Conservation (phyloP, 129 eudicot genomes). For the Helianthus annuus region DNA sequence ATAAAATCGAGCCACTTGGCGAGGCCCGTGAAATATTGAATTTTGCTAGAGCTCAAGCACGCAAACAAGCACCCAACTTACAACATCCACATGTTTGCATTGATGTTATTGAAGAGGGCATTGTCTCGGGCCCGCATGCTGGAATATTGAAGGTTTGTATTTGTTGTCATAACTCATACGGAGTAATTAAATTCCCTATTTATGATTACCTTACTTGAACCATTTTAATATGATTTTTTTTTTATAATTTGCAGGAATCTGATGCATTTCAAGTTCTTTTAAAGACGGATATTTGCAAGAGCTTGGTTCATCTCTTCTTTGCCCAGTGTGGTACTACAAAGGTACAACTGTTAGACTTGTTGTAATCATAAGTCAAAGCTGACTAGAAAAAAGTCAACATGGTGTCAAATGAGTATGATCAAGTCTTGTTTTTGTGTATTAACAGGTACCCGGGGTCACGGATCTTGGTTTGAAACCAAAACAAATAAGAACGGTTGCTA, state of each 20-base stretch:
- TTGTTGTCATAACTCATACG: neutral
- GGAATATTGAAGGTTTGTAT: slow-evolving; percentile 82
- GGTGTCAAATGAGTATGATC: neutral
- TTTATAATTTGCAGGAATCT: slow-evolving; percentile 56
- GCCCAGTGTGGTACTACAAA: slow-evolving; percentile 81
- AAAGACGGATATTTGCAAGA: slow-evolving; percentile 70
- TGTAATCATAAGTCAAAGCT: slow-evolving; percentile 9
- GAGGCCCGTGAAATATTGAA: slow-evolving; percentile 91
- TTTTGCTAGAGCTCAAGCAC: slow-evolving; percentile 91
- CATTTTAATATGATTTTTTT: neutral
- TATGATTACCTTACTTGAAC: neutral
- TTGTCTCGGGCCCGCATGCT: slow-evolving; percentile 83
- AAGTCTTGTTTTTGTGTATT: neutral
- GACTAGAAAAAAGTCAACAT: neutral
- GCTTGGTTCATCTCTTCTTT: slow-evolving; percentile 81
- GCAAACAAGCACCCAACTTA: slow-evolving; percentile 83
- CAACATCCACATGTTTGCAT: slow-evolving; percentile 88
- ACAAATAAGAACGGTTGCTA: slow-evolving; percentile 71
- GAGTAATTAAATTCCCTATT: slow-evolving; percentile 4
- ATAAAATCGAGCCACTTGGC: slow-evolving; percentile 83
- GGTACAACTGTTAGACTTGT: slow-evolving; percentile 36
- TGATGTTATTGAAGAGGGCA: slow-evolving; percentile 90
- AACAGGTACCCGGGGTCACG: slow-evolving; percentile 87
- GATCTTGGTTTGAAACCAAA: slow-evolving; percentile 80
- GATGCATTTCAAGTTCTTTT: slow-evolving; percentile 45